Evolutionary conservation across 257 asterid genomes (phyloP).

Genomic region (Verbena officinalis): DNA sequence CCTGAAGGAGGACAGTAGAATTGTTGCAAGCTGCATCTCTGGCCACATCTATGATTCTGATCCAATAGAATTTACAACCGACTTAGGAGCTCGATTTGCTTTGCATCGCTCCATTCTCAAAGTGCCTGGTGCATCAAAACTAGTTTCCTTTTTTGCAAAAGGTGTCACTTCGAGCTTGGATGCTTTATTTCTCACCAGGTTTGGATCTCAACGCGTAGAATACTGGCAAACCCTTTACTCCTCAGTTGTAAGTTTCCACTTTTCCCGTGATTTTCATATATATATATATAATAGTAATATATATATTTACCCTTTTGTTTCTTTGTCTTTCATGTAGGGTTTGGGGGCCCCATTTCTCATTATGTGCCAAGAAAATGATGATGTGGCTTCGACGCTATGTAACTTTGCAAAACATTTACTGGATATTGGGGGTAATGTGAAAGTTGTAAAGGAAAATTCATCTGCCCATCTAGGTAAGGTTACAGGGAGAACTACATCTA

Average conservation of each 20-base stretch:
- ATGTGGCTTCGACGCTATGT: conserved; percentile 54
- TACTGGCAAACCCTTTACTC: conserved; percentile 82
- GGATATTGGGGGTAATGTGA: conserved; percentile 69
- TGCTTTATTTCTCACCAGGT: conserved; percentile 84
- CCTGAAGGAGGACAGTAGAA: conserved; percentile 76
- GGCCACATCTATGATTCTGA: conserved; percentile 93
- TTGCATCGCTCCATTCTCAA: conserved; percentile 57
- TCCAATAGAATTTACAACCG: conserved; percentile 74
- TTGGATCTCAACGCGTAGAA: conserved; percentile 73
- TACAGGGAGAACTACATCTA: too few relatives aligned
- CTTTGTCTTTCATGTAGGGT: conserved; percentile 43
- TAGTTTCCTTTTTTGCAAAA: conserved; percentile 66
- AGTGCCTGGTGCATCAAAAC: conserved; percentile 79
- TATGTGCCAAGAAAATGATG: conserved; percentile 70
- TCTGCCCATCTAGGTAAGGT: conserved; percentile 60
- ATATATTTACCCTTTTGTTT: background rate
- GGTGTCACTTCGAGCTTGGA: conserved; percentile 78
- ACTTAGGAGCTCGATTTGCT: conserved; percentile 80
- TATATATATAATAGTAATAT: background rate
- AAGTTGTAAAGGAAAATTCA: conserved; percentile 51
- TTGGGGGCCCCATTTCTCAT: conserved; percentile 78
- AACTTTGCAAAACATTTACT: conserved; percentile 61
- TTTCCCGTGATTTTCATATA: conserved; percentile 18
- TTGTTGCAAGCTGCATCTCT: conserved; percentile 73
- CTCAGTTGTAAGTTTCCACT: conserved; percentile 65